Conservation (phyloP, 495 filamentous ascomycete genomes). For the Penicillium pulvis region DNA sequence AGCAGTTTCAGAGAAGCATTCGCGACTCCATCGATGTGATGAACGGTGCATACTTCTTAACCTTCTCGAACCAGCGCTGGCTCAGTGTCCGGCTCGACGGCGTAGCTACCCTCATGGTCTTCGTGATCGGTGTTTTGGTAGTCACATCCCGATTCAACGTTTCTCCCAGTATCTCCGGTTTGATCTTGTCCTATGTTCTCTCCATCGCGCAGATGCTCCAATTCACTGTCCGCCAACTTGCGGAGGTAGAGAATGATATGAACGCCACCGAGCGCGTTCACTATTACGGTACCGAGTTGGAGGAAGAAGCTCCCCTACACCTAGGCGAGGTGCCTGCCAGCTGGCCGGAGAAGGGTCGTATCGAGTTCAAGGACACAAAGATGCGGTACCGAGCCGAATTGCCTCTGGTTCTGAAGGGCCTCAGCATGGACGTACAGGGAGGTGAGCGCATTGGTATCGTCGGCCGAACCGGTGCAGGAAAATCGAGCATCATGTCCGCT, state of each 20-base stretch:
- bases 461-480: conserved; percentile 90
- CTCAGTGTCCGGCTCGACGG: conserved; percentile 79
- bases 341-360: conserved; percentile 87
- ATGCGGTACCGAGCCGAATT: conserved; percentile 88
- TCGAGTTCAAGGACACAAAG: conserved; percentile 79
- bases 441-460: conserved; percentile 94
- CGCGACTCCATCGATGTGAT: conserved; percentile 78
- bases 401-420: conserved; percentile 78
- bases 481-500: conserved; percentile 91
- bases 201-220: conserved; percentile 95
- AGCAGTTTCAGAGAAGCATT: conserved; percentile 70
- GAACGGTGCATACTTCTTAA: conserved; percentile 92
- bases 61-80: conserved; percentile 94
- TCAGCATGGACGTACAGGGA: conserved; percentile 74
- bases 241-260: conserved; percentile 97
- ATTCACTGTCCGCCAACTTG: conserved; percentile 90
- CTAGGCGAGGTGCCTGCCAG: conserved; percentile 61
- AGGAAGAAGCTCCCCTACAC: conserved; percentile 84
- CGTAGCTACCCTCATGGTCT: conserved; percentile 79
- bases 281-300: conserved; percentile 85
- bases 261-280: conserved; percentile 92
- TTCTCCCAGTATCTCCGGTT: conserved; percentile 76
- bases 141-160: conserved; percentile 93
- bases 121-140: conserved; percentile 85
- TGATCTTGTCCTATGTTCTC: conserved; percentile 91